These are phyloP conservation scores for Chalciporus pseudorubinellus DNA, from an alignment of 768 basidiomycete genomes.

Conservation along the genomic window DNA sequence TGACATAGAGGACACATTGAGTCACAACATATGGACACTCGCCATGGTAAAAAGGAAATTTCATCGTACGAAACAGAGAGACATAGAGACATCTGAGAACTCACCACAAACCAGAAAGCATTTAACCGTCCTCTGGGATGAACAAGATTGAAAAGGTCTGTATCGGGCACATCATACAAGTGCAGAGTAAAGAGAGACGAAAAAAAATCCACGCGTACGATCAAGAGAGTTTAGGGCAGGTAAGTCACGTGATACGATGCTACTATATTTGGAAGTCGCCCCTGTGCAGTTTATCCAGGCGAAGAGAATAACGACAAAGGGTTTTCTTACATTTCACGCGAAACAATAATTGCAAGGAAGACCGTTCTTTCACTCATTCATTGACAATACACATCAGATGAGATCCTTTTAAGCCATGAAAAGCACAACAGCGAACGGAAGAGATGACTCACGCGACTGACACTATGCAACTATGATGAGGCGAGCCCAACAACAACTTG, in stretches of 20 bases:
- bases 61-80: slow-evolving; percentile 46
- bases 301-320: too few species aligned
- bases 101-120: slow-evolving; percentile 13
- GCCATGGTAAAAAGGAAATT: slow-evolving; percentile 38
- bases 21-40: slow-evolving; percentile 49
- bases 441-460: too few species aligned
- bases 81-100: background rate
- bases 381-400: too few species aligned
- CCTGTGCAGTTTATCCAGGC: too few species aligned
- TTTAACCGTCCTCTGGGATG: background rate
- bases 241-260: background rate
- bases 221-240: background rate
- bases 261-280: too few species aligned
- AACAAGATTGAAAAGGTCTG: background rate
- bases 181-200: background rate
- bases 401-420: too few species aligned
- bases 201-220: background rate
- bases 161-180: too few species aligned
- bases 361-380: too few species aligned
- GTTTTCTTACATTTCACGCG: too few species aligned
- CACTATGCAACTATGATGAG: too few species aligned
- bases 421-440: too few species aligned
- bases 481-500: slow-evolving; percentile 35
- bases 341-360: too few species aligned
- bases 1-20: slow-evolving; percentile 71